phyloP scores from a whole-genome alignment of 2,329 filamentous ascomycete genomes.

The Coniochaeta ligniaria region DNA sequence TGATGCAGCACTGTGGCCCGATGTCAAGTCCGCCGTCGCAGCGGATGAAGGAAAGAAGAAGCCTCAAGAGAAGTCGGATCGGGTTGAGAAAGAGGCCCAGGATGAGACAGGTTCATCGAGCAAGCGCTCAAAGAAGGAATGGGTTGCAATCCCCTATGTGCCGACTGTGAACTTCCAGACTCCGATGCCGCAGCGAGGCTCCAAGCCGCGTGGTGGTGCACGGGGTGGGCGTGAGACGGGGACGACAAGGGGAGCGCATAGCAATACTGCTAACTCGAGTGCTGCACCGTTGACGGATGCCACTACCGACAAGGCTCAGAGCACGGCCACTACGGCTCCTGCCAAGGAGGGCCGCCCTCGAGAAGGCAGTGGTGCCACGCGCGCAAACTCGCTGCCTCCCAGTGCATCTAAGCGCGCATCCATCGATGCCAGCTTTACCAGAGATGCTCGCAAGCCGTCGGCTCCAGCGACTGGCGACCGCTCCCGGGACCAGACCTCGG shows the following conservation, averaged over 20 bases:
- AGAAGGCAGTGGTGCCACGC: slow-evolving; percentile 26
- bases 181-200: slow-evolving; percentile 53
- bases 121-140: slow-evolving; percentile 63
- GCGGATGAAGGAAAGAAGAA: slow-evolving; percentile 59
- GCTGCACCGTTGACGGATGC: slow-evolving; percentile 10
- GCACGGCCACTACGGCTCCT: slow-evolving; percentile 15
- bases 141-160: slow-evolving; percentile 76
- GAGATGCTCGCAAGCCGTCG: slow-evolving; percentile 39
- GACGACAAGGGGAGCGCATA: slow-evolving; percentile 20
- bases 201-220: slow-evolving; percentile 43
- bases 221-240: slow-evolving; percentile 31
- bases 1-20: slow-evolving; percentile 82
- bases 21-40: slow-evolving; percentile 64
- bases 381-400: slow-evolving; percentile 27
- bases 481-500: slow-evolving; percentile 28
- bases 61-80: slow-evolving; percentile 53
- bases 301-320: slow-evolving; percentile 27
- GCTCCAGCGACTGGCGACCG: slow-evolving; percentile 26
- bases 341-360: slow-evolving; percentile 27
- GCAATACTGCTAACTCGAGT: slow-evolving; percentile 5
- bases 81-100: slow-evolving; percentile 57
- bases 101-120: slow-evolving; percentile 37
- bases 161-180: slow-evolving; percentile 85
- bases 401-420: slow-evolving; percentile 35
- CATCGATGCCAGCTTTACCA: slow-evolving; percentile 29